A percentile compares a stretch with the other conserved stretches of the same genome.
Conservation (phyloP, 352 stramenopile genomes). For the Phytophthora pinifolia region DNA sequence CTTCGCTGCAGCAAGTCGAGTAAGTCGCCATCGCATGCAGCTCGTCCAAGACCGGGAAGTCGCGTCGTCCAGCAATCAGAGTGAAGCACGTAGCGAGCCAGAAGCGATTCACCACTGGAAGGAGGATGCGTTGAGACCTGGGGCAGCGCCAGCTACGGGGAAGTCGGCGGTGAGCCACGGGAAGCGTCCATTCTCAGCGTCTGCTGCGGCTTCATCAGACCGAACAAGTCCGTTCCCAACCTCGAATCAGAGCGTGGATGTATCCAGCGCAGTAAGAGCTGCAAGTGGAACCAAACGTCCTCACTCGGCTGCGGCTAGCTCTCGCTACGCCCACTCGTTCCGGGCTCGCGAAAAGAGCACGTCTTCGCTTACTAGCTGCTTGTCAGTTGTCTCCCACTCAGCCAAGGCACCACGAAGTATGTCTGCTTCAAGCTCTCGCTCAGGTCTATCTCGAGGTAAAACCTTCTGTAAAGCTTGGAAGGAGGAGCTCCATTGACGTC, state of each 20-base stretch:
- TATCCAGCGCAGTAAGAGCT: neutral
- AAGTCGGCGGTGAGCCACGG: neutral
- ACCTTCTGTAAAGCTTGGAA: too few species aligned
- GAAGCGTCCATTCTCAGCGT: constrained; percentile 29
- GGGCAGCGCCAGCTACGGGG: neutral
- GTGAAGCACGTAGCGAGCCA: constrained; percentile 10
- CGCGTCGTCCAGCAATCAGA: constrained; percentile 19
- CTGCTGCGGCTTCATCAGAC: constrained; percentile 5
- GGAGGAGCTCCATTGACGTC: neutral
- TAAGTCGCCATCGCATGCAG: constrained; percentile 43
- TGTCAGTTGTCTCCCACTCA: constrained; percentile 14
- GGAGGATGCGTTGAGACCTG: constrained; percentile 16
- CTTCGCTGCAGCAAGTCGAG: constrained; percentile 22
- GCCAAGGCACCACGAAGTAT: constrained; percentile 12
- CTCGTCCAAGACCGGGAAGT: constrained; percentile 23
- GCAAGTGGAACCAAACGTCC: constrained; percentile 21
- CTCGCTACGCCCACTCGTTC: constrained; percentile 10
- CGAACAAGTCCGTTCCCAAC: neutral
- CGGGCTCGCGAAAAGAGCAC: constrained; percentile 20
- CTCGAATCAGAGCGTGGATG: constrained; percentile 10
- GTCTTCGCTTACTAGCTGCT: constrained; percentile 13
- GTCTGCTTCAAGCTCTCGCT: constrained; percentile 9
- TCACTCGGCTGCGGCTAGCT: constrained; percentile 26
- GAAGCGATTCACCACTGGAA: constrained; percentile 1
- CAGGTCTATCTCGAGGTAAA: constrained; percentile 22